Conservation (phyloP, 2,329 filamentous ascomycete genomes). For the Pyrenochaeta sp. region DNA sequence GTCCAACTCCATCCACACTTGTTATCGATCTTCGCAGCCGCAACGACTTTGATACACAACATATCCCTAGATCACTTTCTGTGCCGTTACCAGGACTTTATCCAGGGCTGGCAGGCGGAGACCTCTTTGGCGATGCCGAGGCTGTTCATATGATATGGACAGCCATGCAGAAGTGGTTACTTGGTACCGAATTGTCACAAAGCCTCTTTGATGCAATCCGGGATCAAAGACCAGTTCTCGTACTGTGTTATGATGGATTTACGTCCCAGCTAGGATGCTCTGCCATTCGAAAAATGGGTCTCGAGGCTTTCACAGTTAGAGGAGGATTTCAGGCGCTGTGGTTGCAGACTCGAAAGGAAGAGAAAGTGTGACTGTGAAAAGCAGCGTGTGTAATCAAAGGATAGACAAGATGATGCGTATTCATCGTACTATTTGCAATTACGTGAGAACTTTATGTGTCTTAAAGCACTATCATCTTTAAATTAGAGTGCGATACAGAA, state of each 20-base stretch:
- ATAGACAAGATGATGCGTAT: background rate
- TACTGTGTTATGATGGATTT: background rate
- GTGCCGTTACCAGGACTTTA: background rate
- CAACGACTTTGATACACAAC: background rate
- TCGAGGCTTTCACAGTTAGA: background rate
- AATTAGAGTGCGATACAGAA: background rate
- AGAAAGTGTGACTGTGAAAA: background rate
- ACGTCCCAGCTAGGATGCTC: background rate
- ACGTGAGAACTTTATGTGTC: background rate
- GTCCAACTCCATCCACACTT: background rate
- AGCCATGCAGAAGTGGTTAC: background rate
- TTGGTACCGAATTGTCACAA: background rate
- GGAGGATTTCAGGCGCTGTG: background rate
- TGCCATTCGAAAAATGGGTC: background rate
- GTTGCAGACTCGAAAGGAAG: background rate
- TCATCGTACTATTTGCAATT: background rate
- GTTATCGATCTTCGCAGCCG: background rate
- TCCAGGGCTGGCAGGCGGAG: background rate
- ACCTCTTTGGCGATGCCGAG: background rate
- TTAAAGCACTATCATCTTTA: background rate
- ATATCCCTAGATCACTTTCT: background rate
- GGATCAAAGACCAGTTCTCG: background rate
- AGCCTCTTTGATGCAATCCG: background rate
- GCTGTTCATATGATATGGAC: background rate
- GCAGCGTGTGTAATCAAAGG: background rate